These are phyloP conservation scores for Blastocladiella emersonii DNA, from an alignment of 371 early-diverging fungal genomes.

Conservation along the genomic window DNA sequence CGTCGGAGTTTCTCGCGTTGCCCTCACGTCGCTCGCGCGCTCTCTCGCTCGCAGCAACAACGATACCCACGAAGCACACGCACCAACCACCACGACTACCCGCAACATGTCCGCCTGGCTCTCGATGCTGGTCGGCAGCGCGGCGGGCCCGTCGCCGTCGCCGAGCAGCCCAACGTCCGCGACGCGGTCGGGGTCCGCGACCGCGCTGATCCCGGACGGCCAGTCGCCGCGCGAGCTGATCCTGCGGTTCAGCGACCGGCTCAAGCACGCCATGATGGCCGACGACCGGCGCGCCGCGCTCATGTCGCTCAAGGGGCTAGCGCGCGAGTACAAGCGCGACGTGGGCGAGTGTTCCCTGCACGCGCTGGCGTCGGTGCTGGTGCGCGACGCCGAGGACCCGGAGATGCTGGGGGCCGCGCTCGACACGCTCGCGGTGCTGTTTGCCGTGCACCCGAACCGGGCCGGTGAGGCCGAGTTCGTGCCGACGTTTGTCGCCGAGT, in stretches of 20 bases:
- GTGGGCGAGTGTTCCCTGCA: constrained; percentile 19
- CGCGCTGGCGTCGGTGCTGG: background rate
- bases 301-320: constrained; percentile 67
- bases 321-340: constrained; percentile 51
- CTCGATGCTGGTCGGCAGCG: background rate
- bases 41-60: too few species aligned
- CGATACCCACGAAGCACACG: too few species aligned
- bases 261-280: constrained; percentile 61
- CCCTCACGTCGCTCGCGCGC: too few species aligned
- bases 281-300: constrained; percentile 85
- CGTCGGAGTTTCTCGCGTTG: too few species aligned
- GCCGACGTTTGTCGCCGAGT: constrained; percentile 12
- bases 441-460: background rate
- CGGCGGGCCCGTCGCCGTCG: background rate
- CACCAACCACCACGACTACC: too few species aligned
- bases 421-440: background rate
- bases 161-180: background rate
- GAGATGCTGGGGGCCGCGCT: background rate
- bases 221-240: constrained; percentile 57
- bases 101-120: background rate
- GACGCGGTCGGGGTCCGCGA: background rate
- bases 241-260: constrained; percentile 70
- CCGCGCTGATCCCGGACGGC: too few species aligned
- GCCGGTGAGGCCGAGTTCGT: constrained; percentile 1
- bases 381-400: background rate